These are phyloP conservation scores for Trichomonas gallinae DNA, from an alignment of 208 protist genomes.

Conservation along the genomic window DNA sequence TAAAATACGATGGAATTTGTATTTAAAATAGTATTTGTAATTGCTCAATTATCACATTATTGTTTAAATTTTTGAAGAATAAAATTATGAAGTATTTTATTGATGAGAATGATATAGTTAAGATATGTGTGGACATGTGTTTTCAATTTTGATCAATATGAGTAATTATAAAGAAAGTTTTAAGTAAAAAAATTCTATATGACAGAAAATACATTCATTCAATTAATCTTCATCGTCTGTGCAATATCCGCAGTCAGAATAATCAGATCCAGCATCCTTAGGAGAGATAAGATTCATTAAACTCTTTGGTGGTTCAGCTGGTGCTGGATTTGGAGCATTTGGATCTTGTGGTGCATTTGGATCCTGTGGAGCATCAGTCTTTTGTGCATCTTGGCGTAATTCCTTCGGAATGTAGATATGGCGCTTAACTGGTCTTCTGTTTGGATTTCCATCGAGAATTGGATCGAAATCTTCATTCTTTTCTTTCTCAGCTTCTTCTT, in stretches of 20 bases:
- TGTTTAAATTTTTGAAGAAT: no score
- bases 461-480: not conserved
- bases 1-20: no score
- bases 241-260: not conserved
- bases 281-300: not conserved
- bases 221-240: not conserved
- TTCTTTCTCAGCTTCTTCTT: not conserved
- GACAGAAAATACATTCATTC: not conserved
- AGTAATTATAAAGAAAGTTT: no score
- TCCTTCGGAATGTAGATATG: not conserved
- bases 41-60: no score
- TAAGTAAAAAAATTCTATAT: no score
- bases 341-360: not conserved
- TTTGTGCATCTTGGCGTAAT: not conserved
- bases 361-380: not conserved
- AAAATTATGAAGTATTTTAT: no score
- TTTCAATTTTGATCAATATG: no score
- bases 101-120: no score
- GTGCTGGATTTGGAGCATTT: not conserved
- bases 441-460: conserved; percentile 13
- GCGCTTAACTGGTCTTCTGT: not conserved
- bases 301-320: not conserved
- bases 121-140: no score
- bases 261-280: not conserved
- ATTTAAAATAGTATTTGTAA: no score